phyloP scores from a whole-genome alignment of 2,329 filamentous ascomycete species.

The Dothiorella sarmentorum region DNA sequence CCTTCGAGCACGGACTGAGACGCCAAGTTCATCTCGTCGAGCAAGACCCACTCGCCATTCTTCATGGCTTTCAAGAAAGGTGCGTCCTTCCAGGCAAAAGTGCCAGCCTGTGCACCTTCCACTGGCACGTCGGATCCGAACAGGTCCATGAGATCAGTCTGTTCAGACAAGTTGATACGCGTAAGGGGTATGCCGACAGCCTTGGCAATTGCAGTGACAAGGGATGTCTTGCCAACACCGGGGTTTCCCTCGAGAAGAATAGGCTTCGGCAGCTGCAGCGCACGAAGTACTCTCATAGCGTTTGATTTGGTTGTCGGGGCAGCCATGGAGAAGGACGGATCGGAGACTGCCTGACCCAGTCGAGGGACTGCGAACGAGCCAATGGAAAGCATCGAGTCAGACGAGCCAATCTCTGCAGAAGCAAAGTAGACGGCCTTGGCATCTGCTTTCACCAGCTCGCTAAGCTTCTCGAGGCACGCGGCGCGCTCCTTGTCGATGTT shows the following conservation, averaged over 20 bases:
- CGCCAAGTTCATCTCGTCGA: conserved; percentile 98
- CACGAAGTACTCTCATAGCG: conserved; percentile 84
- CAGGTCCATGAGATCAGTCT: conserved; percentile 95
- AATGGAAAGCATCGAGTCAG: conserved; percentile 57
- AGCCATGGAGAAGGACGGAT: conserved; percentile 71
- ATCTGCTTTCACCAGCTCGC: conserved; percentile 62
- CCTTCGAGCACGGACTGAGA: conserved; percentile 96
- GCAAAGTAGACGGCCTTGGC: conserved; percentile 63
- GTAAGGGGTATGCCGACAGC: conserved; percentile 79
- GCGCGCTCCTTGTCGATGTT: conserved; percentile 68
- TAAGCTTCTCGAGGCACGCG: conserved; percentile 70
- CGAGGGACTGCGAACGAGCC: conserved; percentile 71
- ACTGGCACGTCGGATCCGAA: conserved; percentile 96
- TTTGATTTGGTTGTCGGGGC: conserved; percentile 89
- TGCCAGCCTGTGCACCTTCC: conserved; percentile 84
- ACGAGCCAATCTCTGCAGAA: conserved; percentile 56
- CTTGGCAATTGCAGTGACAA: conserved; percentile 79
- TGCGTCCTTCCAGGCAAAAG: conserved; percentile 93
- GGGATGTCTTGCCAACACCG: conserved; percentile 95
- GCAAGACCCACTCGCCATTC: conserved; percentile 88
- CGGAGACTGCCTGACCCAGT: conserved; percentile 46
- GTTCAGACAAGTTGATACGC: conserved; percentile 94
- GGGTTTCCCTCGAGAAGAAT: conserved; percentile 94
- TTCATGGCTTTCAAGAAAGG: conserved; percentile 97
- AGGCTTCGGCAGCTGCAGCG: conserved; percentile 82